A percentile compares a stretch with the other conserved stretches of the same genome.
Conservation (phyloP, 2,329 filamentous ascomycete species). For the Claviceps citrina region DNA sequence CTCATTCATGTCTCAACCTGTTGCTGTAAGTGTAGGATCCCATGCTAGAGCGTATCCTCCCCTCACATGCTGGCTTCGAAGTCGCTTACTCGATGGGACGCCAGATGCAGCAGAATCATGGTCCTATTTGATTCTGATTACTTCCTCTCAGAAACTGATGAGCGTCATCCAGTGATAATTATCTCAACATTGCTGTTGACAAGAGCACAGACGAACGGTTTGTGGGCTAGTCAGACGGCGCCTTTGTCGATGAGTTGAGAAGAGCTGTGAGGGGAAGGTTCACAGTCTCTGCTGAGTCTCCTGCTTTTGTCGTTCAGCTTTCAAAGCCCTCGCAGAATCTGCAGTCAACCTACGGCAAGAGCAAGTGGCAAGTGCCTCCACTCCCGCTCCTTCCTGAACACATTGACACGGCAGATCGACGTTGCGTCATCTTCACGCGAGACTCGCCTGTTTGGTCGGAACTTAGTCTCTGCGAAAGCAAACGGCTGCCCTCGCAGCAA, state of each 20-base stretch:
- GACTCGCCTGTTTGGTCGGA: conserved; percentile 1
- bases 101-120: not conserved
- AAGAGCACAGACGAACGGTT: not conserved
- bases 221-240: not conserved
- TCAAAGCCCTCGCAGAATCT: not conserved
- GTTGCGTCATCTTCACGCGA: conserved; percentile 4
- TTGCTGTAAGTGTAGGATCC: conserved; percentile 2
- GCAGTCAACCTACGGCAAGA: not conserved
- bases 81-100: not conserved
- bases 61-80: not conserved
- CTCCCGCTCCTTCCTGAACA: conserved; percentile 1
- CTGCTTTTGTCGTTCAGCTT: not conserved
- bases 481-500: not conserved
- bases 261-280: not conserved
- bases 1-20: conserved; percentile 4
- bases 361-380: not conserved
- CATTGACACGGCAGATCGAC: not conserved
- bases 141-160: not conserved
- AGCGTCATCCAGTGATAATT: not conserved
- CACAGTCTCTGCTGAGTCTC: not conserved
- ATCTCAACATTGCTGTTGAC: not conserved
- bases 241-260: not conserved
- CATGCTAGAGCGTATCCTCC: not conserved
- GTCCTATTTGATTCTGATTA: not conserved
- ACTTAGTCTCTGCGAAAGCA: not conserved